These are phyloP conservation scores for Dothideomycetes sp. DNA, from an alignment of 2,329 filamentous ascomycete species.

Conservation along the genomic window DNA sequence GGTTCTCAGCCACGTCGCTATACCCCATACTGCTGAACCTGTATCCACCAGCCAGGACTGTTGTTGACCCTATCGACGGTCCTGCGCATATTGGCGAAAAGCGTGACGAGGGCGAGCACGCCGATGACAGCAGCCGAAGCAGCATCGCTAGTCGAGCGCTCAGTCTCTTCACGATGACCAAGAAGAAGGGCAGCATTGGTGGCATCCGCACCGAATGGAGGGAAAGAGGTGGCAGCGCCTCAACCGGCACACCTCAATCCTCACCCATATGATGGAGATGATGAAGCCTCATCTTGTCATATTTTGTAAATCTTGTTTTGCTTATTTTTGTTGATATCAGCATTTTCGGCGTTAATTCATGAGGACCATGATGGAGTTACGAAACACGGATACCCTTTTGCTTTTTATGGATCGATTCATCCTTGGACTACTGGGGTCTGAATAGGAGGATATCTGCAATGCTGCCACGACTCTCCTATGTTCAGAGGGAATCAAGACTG, in stretches of 20 bases:
- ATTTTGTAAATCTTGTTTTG: too few species aligned
- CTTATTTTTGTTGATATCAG: too few species aligned
- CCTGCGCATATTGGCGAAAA: background rate
- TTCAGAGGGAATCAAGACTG: too few species aligned
- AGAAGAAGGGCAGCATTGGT: slow-evolving; percentile 12
- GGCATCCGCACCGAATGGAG: slow-evolving; percentile 8
- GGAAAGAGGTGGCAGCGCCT: slow-evolving; percentile 1
- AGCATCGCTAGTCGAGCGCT: slow-evolving; percentile 19
- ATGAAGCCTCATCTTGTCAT: too few species aligned
- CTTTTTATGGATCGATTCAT: too few species aligned
- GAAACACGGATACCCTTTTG: too few species aligned
- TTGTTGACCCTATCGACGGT: slow-evolving; percentile 29
- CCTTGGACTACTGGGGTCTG: too few species aligned
- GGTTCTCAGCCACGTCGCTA: slow-evolving; percentile 38
- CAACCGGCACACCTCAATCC: background rate
- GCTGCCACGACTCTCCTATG: too few species aligned
- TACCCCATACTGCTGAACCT: slow-evolving; percentile 45
- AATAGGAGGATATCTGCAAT: too few species aligned
- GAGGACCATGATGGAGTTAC: too few species aligned
- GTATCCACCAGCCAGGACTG: slow-evolving; percentile 33
- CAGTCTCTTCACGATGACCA: slow-evolving; percentile 19
- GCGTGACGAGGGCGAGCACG: slow-evolving; percentile 1
- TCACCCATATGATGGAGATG: too few species aligned
- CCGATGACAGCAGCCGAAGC: slow-evolving; percentile 14
- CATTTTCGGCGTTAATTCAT: too few species aligned